These are phyloP conservation scores for Amoeboaphelidium protococcarum DNA, from an alignment of 371 early-diverging fungal genomes.

Conservation along the genomic window DNA sequence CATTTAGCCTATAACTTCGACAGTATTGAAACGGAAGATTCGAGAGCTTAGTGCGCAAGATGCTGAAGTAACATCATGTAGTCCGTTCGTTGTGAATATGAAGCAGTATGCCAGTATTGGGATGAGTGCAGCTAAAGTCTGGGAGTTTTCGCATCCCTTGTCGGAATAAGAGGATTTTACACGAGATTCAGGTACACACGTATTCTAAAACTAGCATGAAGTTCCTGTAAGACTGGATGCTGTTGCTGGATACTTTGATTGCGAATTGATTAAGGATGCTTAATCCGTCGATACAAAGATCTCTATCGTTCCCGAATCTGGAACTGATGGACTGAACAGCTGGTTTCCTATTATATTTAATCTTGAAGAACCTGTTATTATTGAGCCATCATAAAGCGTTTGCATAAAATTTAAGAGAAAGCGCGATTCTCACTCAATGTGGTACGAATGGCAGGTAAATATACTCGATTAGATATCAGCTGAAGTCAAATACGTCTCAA, in stretches of 20 bases:
- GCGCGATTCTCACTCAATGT: too few species aligned
- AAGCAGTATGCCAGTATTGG: neutral
- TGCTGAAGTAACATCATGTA: constrained; percentile 37
- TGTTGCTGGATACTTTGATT: too few species aligned
- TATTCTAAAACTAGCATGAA: too few species aligned
- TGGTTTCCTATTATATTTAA: too few species aligned
- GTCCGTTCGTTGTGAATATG: constrained; percentile 66
- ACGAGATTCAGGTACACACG: neutral
- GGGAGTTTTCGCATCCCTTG: neutral
- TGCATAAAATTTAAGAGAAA: too few species aligned
- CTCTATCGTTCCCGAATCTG: too few species aligned
- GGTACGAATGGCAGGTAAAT: neutral
- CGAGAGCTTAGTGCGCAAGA: constrained; percentile 18
- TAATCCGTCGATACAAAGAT: too few species aligned
- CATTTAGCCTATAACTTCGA: constrained; percentile 55
- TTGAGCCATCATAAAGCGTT: too few species aligned
- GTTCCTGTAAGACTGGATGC: too few species aligned
- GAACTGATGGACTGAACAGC: too few species aligned
- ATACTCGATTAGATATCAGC: neutral
- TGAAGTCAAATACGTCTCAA: neutral
- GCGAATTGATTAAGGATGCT: too few species aligned
- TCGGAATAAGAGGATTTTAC: neutral
- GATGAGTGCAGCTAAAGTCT: neutral
- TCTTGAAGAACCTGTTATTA: too few species aligned
- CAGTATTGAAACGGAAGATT: constrained; percentile 23